Conservation (phyloP, 2,329 filamentous ascomycete species). For the Ophiostoma tasmaniense region DNA sequence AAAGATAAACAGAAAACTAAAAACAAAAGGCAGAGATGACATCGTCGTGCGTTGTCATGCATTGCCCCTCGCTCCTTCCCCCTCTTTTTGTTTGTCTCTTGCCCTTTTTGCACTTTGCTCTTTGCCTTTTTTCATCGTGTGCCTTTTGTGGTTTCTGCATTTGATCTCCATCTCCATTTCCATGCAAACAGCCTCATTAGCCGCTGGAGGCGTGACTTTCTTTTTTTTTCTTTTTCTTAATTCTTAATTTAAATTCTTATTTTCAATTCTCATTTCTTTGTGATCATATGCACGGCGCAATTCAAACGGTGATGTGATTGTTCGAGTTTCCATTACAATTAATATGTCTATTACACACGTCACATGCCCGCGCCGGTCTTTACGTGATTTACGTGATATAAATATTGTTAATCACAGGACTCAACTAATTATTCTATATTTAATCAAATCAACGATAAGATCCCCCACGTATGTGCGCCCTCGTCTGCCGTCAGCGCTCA, state of each 20-base stretch:
- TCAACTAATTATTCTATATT: not conserved
- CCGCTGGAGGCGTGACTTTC: not conserved
- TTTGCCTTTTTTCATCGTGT: not conserved
- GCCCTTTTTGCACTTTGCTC: not conserved
- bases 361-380: not conserved
- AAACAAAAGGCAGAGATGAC: not conserved
- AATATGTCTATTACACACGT: not conserved
- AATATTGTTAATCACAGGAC: not conserved
- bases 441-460: not conserved
- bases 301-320: not conserved
- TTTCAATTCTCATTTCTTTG: not conserved
- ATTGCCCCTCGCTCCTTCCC: not conserved
- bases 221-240: not conserved
- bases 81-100: not conserved
- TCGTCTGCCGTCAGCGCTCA: not conserved
- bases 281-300: not conserved
- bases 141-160: not conserved
- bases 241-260: too few species aligned
- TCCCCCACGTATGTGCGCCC: not conserved
- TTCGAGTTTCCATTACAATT: not conserved
- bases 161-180: not conserved
- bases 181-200: not conserved
- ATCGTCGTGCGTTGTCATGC: slow-evolving; percentile 1
- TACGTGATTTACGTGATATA: not conserved
- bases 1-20: not conserved